Evolutionary conservation across 2,329 filamentous ascomycete genomes (phyloP), one percentile per base, ranked within the genome.

Genomic region (Fusarium phyllophilum): DNA sequence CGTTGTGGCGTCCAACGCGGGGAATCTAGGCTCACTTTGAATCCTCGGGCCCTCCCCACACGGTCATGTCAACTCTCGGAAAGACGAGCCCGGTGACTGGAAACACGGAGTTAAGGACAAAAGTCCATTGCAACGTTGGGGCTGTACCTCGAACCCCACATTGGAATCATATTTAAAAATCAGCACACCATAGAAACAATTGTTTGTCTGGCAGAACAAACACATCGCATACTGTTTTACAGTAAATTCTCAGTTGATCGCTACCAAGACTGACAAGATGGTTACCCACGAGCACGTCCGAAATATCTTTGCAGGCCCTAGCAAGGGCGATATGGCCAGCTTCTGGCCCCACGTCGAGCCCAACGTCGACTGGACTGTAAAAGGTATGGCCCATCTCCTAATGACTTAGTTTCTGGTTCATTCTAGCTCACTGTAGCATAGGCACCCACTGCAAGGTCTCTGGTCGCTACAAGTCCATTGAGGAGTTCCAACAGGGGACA

Each of bases 341-440:
- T 60, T 60, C 36, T 60, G 57, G 57, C 36, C 36, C 22, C 45
- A 60, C 29, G 57, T 60, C 20, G 57, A 60, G 22, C 36, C 57
- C 4, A 60, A 60, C 5, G 57, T 60, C 26, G 57, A 60, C 17
- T 60, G 57, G 57, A 52, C 29, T 2, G 57, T 60, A 1, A 60
- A 60, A 3, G 57, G 57, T 60, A 51, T n/a, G 4, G 22, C 11
- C 22, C 11, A 12, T 9, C 17, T 38, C 22, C 29, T 1, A n/a
- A 29, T 4, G 5, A 22, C 26, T 14, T 4, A 4, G 1, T 6
- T n/a, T n/a, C 14, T 42, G 29, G 17, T 24, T 31, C 10, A 12
- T 17, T 33, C 29, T n/a, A 18, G 29, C 48, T 34, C 31, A 34
- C 31, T 5, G 2, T 10, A 17, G 4, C 1, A n/a, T 5, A 60